A percentile compares a stretch with the other conserved stretches of the same genome.
phyloP scores from a whole-genome alignment of 306 rosid genomes.

The Vigna unguiculata region DNA sequence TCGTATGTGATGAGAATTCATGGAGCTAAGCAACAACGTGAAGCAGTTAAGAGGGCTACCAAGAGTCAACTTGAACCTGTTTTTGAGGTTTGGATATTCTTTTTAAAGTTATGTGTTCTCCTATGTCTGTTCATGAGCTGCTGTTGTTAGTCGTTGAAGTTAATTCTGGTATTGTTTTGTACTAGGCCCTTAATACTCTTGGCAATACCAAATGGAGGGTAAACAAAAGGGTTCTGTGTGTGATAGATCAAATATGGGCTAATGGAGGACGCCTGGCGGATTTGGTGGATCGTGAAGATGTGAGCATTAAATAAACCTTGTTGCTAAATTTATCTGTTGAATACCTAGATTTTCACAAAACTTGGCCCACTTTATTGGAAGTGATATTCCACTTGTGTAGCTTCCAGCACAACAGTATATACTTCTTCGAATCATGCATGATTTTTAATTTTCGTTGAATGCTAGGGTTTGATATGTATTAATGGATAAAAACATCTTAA shows the following conservation, averaged over 20 bases:
- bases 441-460: not conserved
- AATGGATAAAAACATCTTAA: not conserved
- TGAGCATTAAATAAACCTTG: slow-evolving; percentile 50
- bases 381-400: slow-evolving; percentile 17
- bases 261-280: slow-evolving; percentile 85
- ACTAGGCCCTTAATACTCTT: slow-evolving; percentile 87
- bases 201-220: slow-evolving; percentile 93
- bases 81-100: slow-evolving; percentile 67
- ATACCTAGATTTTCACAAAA: slow-evolving; percentile 11
- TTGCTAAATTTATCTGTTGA: slow-evolving; percentile 35
- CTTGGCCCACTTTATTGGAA: not conserved
- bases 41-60: slow-evolving; percentile 77
- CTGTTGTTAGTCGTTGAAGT: slow-evolving; percentile 36
- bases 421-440: slow-evolving; percentile 8
- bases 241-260: slow-evolving; percentile 93
- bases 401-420: not conserved
- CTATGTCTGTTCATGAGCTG: slow-evolving; percentile 31
- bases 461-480: not conserved
- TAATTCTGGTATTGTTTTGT: slow-evolving; percentile 44
- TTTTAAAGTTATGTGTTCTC: slow-evolving; percentile 16
- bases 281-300: slow-evolving; percentile 82
- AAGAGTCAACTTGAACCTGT: slow-evolving; percentile 68
- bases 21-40: slow-evolving; percentile 96
- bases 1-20: slow-evolving; percentile 92
- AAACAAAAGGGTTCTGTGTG: slow-evolving; percentile 76